Conservation (phyloP, 2,329 filamentous ascomycete genomes). For the Tolypocladium paradoxum region DNA sequence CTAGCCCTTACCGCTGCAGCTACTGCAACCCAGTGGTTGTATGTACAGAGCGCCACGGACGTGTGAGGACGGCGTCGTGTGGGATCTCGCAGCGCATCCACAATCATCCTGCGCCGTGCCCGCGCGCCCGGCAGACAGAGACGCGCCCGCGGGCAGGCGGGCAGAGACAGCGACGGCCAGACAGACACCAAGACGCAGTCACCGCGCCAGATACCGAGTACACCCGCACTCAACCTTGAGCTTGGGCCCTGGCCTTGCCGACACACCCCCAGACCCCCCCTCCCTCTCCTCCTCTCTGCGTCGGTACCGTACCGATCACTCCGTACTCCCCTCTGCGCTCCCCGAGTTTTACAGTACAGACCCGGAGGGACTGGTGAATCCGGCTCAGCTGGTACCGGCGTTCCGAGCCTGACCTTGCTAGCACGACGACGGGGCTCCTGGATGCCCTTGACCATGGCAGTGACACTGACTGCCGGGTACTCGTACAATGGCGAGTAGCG, state of each 20-base stretch:
- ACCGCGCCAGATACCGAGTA: not conserved
- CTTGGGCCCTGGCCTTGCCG: not conserved
- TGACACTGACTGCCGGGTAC: not conserved
- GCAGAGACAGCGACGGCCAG: not conserved
- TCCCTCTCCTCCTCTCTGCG: not conserved
- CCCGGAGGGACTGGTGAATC: slow-evolving; percentile 1
- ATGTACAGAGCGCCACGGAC: not conserved
- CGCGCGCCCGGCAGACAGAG: not conserved
- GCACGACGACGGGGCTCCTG: slow-evolving; percentile 8
- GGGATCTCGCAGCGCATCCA: not conserved
- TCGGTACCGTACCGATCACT: not conserved
- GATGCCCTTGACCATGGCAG: slow-evolving; percentile 1
- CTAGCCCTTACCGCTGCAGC: not conserved
- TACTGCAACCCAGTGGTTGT: not conserved
- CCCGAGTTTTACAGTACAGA: not conserved
- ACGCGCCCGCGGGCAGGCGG: not conserved
- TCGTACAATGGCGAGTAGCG: not conserved
- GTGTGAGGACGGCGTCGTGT: not conserved
- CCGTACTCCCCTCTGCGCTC: not conserved
- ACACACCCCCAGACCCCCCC: slow-evolving; percentile 1
- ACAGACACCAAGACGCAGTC: not conserved
- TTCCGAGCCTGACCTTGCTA: slow-evolving; percentile 9
- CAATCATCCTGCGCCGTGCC: not conserved
- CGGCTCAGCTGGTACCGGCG: slow-evolving; percentile 5
- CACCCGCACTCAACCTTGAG: slow-evolving; percentile 1